phyloP scores from a whole-genome alignment of 2,329 filamentous ascomycete genomes.

The Colletotrichum spinosum region DNA sequence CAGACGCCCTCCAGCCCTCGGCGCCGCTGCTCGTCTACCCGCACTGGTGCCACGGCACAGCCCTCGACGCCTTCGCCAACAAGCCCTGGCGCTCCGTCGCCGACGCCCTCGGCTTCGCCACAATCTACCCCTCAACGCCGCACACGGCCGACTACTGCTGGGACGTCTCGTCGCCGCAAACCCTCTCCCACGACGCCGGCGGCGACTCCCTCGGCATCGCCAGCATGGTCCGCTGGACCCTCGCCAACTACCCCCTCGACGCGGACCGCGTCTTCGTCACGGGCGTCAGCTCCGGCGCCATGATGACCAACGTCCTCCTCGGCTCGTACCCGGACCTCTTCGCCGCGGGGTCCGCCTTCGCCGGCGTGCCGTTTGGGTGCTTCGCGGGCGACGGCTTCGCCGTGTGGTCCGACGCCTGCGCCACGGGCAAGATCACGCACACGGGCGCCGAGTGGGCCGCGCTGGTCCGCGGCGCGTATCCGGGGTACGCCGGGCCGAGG shows the following conservation, averaged over 20 bases:
- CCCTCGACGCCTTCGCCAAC: conserved; percentile 58
- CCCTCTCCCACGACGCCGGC: conserved; percentile 61
- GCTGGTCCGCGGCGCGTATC: conserved; percentile 56
- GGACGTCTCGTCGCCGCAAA: conserved; percentile 65
- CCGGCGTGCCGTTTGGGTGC: conserved; percentile 59
- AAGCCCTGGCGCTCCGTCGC: conserved; percentile 66
- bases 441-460: conserved; percentile 48
- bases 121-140: conserved; percentile 54
- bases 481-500: conserved; percentile 60
- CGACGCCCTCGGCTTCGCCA: conserved; percentile 65
- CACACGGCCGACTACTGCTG: conserved; percentile 62
- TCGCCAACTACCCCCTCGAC: conserved; percentile 59
- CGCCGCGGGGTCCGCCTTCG: conserved; percentile 60
- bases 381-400: conserved; percentile 55
- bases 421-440: conserved; percentile 57
- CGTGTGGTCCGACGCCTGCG: conserved; percentile 65
- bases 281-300: conserved; percentile 63
- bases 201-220: conserved; percentile 64
- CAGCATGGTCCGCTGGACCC: conserved; percentile 64
- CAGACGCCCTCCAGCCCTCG: conserved; percentile 52
- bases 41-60: conserved; percentile 69
- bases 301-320: conserved; percentile 67
- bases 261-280: conserved; percentile 61
- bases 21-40: conserved; percentile 67
- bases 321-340: conserved; percentile 66